A percentile compares a stretch with the other conserved stretches of the same genome.
Conservation (phyloP, 2,329 filamentous ascomycete genomes). For the Chalara sp. region DNA sequence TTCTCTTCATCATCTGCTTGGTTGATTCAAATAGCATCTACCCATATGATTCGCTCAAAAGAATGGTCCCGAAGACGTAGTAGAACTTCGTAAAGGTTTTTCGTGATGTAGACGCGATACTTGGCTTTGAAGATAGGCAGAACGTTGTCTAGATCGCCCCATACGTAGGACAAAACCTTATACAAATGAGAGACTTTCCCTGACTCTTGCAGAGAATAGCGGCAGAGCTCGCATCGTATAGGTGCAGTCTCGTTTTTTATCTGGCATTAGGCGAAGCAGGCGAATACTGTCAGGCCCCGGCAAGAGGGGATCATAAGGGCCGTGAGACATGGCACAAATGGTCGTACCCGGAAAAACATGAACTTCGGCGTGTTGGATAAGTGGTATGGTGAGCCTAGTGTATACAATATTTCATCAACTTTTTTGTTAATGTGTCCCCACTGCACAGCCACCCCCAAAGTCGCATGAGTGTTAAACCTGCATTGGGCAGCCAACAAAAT, state of each 20-base stretch:
- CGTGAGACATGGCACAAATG: background rate
- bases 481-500: too few species aligned
- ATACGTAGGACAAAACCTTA: background rate
- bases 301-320: background rate
- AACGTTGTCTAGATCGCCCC: background rate
- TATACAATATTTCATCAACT: too few species aligned
- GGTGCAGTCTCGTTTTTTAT: background rate
- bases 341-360: background rate
- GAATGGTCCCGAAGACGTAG: background rate
- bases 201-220: background rate
- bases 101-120: background rate
- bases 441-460: too few species aligned
- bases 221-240: background rate
- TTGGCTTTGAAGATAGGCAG: background rate
- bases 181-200: background rate
- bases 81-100: background rate
- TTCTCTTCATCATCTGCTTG: conserved; percentile 3
- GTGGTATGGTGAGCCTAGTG: too few species aligned
- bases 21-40: background rate
- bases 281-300: background rate
- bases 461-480: too few species aligned
- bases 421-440: too few species aligned
- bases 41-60: background rate
- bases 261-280: background rate
- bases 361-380: too few species aligned